Evolutionary conservation across 495 filamentous ascomycete genomes (phyloP), one percentile per base, ranked within the genome.

Genomic region (Astrocystis sublimbata): DNA sequence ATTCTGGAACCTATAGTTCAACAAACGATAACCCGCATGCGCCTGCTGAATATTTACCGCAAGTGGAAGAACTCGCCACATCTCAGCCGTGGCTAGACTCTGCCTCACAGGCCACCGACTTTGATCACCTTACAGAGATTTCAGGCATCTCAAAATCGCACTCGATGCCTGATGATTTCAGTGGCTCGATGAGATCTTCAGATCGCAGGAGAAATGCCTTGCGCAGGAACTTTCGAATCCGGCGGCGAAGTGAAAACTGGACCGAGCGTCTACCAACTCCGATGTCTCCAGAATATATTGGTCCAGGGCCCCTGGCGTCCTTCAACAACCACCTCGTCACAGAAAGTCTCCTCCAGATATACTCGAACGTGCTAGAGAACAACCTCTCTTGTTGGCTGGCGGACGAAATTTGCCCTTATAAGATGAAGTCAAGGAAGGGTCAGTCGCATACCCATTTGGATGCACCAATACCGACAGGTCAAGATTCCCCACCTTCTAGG

Each of bases 301-400:
- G 4, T n/a, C 19, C 36, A 13, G 33, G 33, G 26, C 19, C 21
- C 5, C 19, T 46, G 21, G 26, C 28, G 17, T 23, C 26, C 26
- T 56, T 45, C 33, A 65, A 66, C 24, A 45, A 47, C 42, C 31
- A 53, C 40, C 41, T 64, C 28, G 71, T 80, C 58, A 70, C 76
- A 17, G 66, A 66, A 12, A 72, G 69, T 41, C 45, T 82, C 47
- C 67, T 82, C 15, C 70, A 68, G 24, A 77, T 82, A 26, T 82
- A 81, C 54, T 77, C 81, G 43, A 79, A 82, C 52, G 76, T 73
- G 30, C 73, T 82, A 61, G 79, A 82, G 61, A 79, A 79, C 36
- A 77, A 77, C 4, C 60, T 82, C 10, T 72, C 76, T 5, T 82
- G 50, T 38, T 54, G 50, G 50, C 33, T 54, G 17, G 17, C 50